A percentile compares a stretch with the other conserved stretches of the same genome.
phyloP scores from a whole-genome alignment of 1,284 basidiomycete genomes.

The Pterula multifida region DNA sequence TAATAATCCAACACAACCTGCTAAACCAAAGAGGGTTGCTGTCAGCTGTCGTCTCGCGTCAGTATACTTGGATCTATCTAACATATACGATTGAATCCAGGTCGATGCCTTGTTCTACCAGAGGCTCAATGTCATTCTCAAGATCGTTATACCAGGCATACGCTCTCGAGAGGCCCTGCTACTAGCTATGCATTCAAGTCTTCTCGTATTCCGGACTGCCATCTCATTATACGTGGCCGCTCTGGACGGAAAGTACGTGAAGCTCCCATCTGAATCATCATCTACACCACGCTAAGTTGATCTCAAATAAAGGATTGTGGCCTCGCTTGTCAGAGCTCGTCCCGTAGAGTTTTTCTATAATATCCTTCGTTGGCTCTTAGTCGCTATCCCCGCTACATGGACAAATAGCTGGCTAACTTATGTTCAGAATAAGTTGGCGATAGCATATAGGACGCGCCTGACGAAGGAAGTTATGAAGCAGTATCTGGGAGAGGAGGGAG shows the following conservation, averaged over 20 bases:
- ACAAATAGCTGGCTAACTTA: slow-evolving; percentile 95
- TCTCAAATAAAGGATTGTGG: slow-evolving; percentile 93
- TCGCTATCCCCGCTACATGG: slow-evolving; percentile 94
- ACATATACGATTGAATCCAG: slow-evolving; percentile 22
- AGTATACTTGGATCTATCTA: neutral
- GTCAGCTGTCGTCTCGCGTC: slow-evolving; percentile 27
- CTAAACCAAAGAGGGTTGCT: slow-evolving; percentile 47
- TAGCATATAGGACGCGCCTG: slow-evolving; percentile 84
- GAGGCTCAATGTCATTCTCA: slow-evolving; percentile 65
- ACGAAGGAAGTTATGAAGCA: slow-evolving; percentile 75
- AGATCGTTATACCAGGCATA: slow-evolving; percentile 83
- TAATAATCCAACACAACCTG: slow-evolving; percentile 9
- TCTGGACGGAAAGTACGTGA: slow-evolving; percentile 78
- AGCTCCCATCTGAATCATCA: slow-evolving; percentile 4
- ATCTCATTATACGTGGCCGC: slow-evolving; percentile 94
- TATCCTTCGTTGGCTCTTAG: slow-evolving; percentile 81
- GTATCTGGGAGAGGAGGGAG: slow-evolving; percentile 73
- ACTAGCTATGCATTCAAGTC: slow-evolving; percentile 76
- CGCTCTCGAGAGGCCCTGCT: slow-evolving; percentile 81
- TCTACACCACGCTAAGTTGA: slow-evolving; percentile 3
- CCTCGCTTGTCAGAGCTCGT: slow-evolving; percentile 85
- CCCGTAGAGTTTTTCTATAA: slow-evolving; percentile 74
- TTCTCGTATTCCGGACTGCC: slow-evolving; percentile 82
- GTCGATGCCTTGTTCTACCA: slow-evolving; percentile 88
- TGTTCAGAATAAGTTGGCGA: slow-evolving; percentile 86